phyloP scores from a whole-genome alignment of 495 filamentous ascomycete genomes.

The Penicillium paxilli region DNA sequence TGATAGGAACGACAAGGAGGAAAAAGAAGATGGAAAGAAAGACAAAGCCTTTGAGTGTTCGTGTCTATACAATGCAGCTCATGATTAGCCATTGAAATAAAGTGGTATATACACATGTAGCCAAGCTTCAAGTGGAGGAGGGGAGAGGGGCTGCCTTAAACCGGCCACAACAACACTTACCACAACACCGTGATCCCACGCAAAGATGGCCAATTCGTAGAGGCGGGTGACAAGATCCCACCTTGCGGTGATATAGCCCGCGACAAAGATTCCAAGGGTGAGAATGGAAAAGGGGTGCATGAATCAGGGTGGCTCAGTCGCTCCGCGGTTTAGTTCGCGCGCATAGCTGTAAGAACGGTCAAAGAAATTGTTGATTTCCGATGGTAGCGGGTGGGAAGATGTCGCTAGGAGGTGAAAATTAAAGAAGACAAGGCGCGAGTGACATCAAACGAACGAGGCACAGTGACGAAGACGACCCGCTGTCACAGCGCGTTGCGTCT shows the following conservation, averaged over 20 bases:
- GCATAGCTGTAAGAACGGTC: constrained; percentile 27
- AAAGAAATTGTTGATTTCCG: neutral
- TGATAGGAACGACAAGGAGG: constrained; percentile 70
- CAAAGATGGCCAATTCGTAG: constrained; percentile 94
- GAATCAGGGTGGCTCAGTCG: constrained; percentile 49
- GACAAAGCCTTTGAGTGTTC: constrained; percentile 72
- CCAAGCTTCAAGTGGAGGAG: constrained; percentile 4
- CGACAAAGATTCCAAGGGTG: constrained; percentile 95
- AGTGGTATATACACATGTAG: neutral
- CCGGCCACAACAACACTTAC: constrained; percentile 52
- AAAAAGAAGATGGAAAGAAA: constrained; percentile 77
- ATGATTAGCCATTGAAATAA: constrained; percentile 1
- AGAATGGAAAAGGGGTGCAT: constrained; percentile 97
- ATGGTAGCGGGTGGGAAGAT: neutral
- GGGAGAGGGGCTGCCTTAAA: constrained; percentile 15
- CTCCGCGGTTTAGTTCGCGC: constrained; percentile 33
- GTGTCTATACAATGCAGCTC: constrained; percentile 42
- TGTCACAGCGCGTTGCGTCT: constrained; percentile 16
- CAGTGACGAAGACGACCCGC: neutral
- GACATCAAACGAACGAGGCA: constrained; percentile 5
- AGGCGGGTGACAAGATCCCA: constrained; percentile 96
- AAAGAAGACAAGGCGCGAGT: neutral
- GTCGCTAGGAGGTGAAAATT: neutral
- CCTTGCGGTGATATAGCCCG: constrained; percentile 97
- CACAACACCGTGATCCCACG: constrained; percentile 97